Percentiles rank a stretch among this genome's conserved stretches.
Evolutionary conservation across 768 basidiomycete genomes (phyloP).

Genomic region (Lentinula sp.): DNA sequence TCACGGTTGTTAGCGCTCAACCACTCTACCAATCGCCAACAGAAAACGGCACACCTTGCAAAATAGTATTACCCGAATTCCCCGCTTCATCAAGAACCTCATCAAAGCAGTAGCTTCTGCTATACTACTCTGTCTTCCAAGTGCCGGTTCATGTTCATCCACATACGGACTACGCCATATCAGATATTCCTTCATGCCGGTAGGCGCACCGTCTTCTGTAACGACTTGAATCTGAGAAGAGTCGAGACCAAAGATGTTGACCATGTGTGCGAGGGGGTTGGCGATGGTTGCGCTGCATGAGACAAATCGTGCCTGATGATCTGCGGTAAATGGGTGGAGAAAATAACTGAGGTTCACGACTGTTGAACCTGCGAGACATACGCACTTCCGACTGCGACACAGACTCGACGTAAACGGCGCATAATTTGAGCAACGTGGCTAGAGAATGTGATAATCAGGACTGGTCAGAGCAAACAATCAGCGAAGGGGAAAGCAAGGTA

Average conservation of each 20-base stretch:
- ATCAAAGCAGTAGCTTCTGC: slow-evolving; percentile 67
- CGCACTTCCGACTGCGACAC: slow-evolving; percentile 73
- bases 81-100: slow-evolving; percentile 76
- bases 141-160: slow-evolving; percentile 44
- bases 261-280: slow-evolving; percentile 73
- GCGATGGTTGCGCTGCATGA: slow-evolving; percentile 88
- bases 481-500: neutral
- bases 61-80: slow-evolving; percentile 81
- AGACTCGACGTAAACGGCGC: slow-evolving; percentile 69
- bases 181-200: slow-evolving; percentile 73
- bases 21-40: neutral
- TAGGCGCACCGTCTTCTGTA: slow-evolving; percentile 77
- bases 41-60: slow-evolving; percentile 52
- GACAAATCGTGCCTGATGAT: slow-evolving; percentile 54
- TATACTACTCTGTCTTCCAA: slow-evolving; percentile 55
- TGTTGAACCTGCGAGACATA: slow-evolving; percentile 3
- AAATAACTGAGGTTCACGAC: no score
- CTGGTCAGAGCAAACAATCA: neutral
- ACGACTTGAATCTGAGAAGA: slow-evolving; percentile 58
- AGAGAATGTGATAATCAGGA: slow-evolving; percentile 1
- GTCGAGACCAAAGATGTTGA: slow-evolving; percentile 63
- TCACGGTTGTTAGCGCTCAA: neutral
- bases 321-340: slow-evolving; percentile 23
- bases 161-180: slow-evolving; percentile 69
- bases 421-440: slow-evolving; percentile 82